phyloP scores from a whole-genome alignment of 331 rosid genomes.

The Erythrophleum ivorense region DNA sequence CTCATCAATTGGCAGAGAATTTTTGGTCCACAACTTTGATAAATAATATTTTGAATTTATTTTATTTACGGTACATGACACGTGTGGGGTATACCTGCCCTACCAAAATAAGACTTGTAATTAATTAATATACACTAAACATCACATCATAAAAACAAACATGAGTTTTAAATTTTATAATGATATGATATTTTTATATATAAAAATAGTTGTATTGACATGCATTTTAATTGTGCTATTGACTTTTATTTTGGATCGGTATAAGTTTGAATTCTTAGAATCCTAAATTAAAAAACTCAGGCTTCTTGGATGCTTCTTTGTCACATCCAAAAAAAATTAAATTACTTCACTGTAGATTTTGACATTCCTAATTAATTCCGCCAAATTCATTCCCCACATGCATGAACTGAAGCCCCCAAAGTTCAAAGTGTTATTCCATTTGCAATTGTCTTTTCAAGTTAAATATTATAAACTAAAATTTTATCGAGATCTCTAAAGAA shows the following conservation, averaged over 20 bases:
- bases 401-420: background rate
- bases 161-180: background rate
- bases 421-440: background rate
- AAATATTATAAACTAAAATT: background rate
- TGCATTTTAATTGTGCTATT: conserved; percentile 12
- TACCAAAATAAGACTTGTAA: too few relatives aligned
- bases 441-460: background rate
- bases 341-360: background rate
- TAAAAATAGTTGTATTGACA: background rate
- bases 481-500: background rate
- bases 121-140: background rate
- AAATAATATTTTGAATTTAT: too few relatives aligned
- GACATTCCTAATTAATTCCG: background rate
- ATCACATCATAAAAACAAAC: background rate
- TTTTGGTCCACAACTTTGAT: too few relatives aligned
- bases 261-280: background rate
- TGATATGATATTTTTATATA: background rate
- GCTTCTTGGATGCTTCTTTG: background rate
- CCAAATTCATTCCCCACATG: background rate
- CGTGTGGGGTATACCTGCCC: too few relatives aligned
- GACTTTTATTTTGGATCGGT: background rate
- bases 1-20: too few relatives aligned
- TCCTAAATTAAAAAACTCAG: background rate
- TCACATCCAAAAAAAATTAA: background rate
- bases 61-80: too few relatives aligned